Percentiles rank a stretch among this genome's conserved stretches.
Conservation (phyloP, 805 yeast species). For the Candida dajiaensis region DNA sequence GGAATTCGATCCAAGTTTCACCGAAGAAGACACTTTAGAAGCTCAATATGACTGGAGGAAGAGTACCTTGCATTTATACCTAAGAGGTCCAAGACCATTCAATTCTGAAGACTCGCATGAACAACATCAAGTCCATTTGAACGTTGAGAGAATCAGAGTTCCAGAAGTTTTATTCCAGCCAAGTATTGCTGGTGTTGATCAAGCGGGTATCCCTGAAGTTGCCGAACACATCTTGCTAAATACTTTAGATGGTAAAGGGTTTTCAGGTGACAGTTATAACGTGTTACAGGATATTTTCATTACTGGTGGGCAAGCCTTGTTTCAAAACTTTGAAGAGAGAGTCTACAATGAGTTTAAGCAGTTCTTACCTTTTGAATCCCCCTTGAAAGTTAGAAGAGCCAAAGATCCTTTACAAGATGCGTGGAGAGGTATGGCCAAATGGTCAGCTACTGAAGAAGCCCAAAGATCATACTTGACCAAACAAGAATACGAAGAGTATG, state of each 20-base stretch:
- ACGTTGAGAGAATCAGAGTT: slow-evolving; percentile 83
- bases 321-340: slow-evolving; percentile 63
- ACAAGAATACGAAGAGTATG: slow-evolving; percentile 80
- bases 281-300: slow-evolving; percentile 63
- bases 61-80: slow-evolving; percentile 71
- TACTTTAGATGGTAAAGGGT: slow-evolving; percentile 52
- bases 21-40: slow-evolving; percentile 78
- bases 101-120: slow-evolving; percentile 80
- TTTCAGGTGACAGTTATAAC: slow-evolving; percentile 46
- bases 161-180: slow-evolving; percentile 95
- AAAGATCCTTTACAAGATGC: slow-evolving; percentile 70
- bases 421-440: slow-evolving; percentile 91
- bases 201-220: slow-evolving; percentile 86
- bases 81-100: slow-evolving; percentile 86
- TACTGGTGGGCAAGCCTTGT: slow-evolving; percentile 78
- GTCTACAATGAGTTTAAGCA: slow-evolving; percentile 62
- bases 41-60: slow-evolving; percentile 81
- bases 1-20: slow-evolving; percentile 79
- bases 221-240: slow-evolving; percentile 58
- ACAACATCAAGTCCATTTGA: slow-evolving; percentile 84
- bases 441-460: slow-evolving; percentile 50
- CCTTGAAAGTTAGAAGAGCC: slow-evolving; percentile 57
- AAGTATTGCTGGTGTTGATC: slow-evolving; percentile 89
- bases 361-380: slow-evolving; percentile 63
- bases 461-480: slow-evolving; percentile 49